These are phyloP conservation scores for Cyclocybe cylindracea DNA, from an alignment of 768 basidiomycete genomes.

Conservation along the genomic window DNA sequence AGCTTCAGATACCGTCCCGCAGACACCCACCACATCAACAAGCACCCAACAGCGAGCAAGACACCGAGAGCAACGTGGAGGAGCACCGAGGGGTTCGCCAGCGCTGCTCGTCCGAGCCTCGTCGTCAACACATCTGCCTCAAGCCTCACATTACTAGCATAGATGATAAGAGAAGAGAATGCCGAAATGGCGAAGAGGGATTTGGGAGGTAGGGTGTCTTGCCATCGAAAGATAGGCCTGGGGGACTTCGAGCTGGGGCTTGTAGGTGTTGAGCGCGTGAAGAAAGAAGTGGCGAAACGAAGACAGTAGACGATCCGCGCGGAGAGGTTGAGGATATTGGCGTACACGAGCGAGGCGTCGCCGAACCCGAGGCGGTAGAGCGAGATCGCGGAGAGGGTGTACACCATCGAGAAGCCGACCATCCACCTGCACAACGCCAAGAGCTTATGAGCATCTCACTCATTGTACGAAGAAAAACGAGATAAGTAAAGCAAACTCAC, in stretches of 20 bases:
- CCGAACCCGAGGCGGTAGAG: conserved; percentile 52
- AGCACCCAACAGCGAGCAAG: conserved; percentile 23
- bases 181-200: conserved; percentile 18
- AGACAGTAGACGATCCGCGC: conserved; percentile 64
- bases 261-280: conserved; percentile 23
- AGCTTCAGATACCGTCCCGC: conserved; percentile 12
- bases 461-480: background rate
- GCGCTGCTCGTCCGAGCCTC: conserved; percentile 20
- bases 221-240: conserved; percentile 20
- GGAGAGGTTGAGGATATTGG: conserved; percentile 69
- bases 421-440: conserved; percentile 55
- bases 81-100: conserved; percentile 27
- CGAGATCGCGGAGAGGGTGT: conserved; percentile 54
- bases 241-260: background rate
- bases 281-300: conserved; percentile 51
- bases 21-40: conserved; percentile 31
- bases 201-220: conserved; percentile 23
- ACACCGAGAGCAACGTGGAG: conserved; percentile 36
- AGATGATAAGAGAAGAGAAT: conserved; percentile 28
- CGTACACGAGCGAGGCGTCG: conserved; percentile 73
- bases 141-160: conserved; percentile 22
- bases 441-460: too few relatives aligned
- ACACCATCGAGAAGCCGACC: conserved; percentile 71
- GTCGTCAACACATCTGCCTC: conserved; percentile 19
- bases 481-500: conserved; percentile 26